A percentile compares a stretch with the other conserved stretches of the same genome.
Conservation (phyloP, 768 basidiomycete genomes). For the Mycena filopes region DNA sequence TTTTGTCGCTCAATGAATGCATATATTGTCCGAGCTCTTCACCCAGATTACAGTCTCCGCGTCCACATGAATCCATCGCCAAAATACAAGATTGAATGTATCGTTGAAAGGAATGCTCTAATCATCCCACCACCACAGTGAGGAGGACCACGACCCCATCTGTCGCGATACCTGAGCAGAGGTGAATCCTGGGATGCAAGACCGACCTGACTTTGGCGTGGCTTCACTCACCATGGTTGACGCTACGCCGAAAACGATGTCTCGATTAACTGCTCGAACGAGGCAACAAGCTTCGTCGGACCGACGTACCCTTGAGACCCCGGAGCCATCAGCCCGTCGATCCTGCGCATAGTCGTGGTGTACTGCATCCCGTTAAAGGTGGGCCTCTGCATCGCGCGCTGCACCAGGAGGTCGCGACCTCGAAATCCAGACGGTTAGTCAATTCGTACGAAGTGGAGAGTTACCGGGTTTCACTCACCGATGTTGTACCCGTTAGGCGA, state of each 20-base stretch:
- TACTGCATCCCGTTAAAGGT: slow-evolving; percentile 16
- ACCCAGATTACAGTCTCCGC: too few relatives aligned
- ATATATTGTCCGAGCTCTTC: too few relatives aligned
- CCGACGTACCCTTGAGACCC: slow-evolving; percentile 5
- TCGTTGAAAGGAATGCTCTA: too few relatives aligned
- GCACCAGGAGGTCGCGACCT: slow-evolving; percentile 23
- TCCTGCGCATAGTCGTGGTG: slow-evolving; percentile 2
- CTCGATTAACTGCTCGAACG: neutral
- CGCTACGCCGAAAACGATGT: neutral
- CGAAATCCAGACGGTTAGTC: neutral
- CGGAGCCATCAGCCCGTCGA: slow-evolving; percentile 1
- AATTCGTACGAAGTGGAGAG: neutral
- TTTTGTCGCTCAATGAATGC: too few relatives aligned
- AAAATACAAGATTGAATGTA: too few relatives aligned
- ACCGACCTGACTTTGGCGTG: neutral
- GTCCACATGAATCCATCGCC: too few relatives aligned
- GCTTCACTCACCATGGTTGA: slow-evolving; percentile 5
- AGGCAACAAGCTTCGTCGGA: too few relatives aligned
- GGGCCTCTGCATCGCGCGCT: neutral
- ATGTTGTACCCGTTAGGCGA: slow-evolving; percentile 14
- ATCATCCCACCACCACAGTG: neutral
- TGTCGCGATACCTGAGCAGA: slow-evolving; percentile 9
- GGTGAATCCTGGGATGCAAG: neutral
- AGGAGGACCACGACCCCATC: slow-evolving; percentile 17
- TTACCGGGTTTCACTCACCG: neutral